These are phyloP conservation scores for Kokia cookei DNA, from an alignment of 441 rosid genomes.

Conservation along the genomic window DNA sequence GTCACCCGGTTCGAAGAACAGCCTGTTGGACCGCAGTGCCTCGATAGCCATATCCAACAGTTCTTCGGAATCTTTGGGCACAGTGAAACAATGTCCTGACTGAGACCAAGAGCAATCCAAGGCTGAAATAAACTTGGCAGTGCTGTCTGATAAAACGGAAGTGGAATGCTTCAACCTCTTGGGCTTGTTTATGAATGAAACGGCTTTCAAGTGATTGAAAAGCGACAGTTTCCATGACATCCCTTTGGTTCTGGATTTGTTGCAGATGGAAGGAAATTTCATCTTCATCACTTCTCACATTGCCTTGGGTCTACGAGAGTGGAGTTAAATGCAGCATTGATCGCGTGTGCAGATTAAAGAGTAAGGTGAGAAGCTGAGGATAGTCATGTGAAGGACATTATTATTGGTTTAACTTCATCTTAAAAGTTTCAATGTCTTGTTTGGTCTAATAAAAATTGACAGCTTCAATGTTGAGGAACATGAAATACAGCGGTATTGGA, in stretches of 20 bases:
- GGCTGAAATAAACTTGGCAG: background rate
- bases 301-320: background rate
- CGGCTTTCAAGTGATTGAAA: background rate
- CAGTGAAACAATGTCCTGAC: background rate
- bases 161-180: background rate
- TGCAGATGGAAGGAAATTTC: slow-evolving; percentile 6
- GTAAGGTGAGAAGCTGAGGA: slow-evolving; percentile 3
- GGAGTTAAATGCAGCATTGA: background rate
- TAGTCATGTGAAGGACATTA: background rate
- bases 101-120: background rate
- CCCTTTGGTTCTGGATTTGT: background rate
- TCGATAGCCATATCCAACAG: slow-evolving; percentile 12
- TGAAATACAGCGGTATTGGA: background rate
- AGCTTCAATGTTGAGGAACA: background rate
- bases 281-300: background rate
- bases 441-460: background rate
- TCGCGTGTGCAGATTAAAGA: background rate
- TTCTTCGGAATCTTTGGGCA: slow-evolving; percentile 9
- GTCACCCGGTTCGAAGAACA: slow-evolving; percentile 21
- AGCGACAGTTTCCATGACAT: background rate
- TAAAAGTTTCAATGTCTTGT: background rate
- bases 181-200: background rate
- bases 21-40: slow-evolving; percentile 18
- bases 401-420: background rate
- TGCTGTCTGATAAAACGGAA: background rate